Evolutionary conservation across 2,329 filamentous ascomycete species (phyloP).

Genomic region (Fusarium dlaminii): DNA sequence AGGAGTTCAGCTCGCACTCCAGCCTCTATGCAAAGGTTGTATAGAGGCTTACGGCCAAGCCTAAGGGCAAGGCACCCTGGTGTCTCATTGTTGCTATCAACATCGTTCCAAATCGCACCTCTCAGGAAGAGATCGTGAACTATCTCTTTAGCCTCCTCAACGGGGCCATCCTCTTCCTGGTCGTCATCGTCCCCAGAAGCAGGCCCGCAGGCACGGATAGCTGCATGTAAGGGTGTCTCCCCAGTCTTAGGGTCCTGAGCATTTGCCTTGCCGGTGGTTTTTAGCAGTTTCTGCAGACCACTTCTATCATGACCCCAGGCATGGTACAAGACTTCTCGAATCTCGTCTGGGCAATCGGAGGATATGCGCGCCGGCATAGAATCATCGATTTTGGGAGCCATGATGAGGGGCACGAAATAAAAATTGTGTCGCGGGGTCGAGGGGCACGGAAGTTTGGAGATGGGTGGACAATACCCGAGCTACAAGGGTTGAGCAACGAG

Average conservation of each 20-base stretch:
- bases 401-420: slow-evolving; percentile 19
- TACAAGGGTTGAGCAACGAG: slow-evolving; percentile 15
- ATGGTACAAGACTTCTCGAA: slow-evolving; percentile 61
- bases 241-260: slow-evolving; percentile 86
- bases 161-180: slow-evolving; percentile 52
- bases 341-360: slow-evolving; percentile 59
- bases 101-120: slow-evolving; percentile 97
- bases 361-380: slow-evolving; percentile 64
- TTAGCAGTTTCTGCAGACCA: slow-evolving; percentile 75
- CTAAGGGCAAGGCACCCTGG: slow-evolving; percentile 85
- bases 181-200: slow-evolving; percentile 43
- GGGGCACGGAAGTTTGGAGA: slow-evolving; percentile 21
- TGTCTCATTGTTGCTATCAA: slow-evolving; percentile 87
- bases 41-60: slow-evolving; percentile 75
- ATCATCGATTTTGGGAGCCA: slow-evolving; percentile 55
- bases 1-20: slow-evolving; percentile 91
- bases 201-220: slow-evolving; percentile 78
- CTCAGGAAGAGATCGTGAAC: slow-evolving; percentile 82
- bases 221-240: slow-evolving; percentile 88
- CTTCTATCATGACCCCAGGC: slow-evolving; percentile 70
- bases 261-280: slow-evolving; percentile 71
- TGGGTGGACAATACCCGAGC: neutral
- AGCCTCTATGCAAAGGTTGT: slow-evolving; percentile 86
- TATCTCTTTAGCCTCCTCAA: slow-evolving; percentile 72
- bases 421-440: slow-evolving; percentile 25